Conservation (phyloP, 805 yeast genomes). For the Wickerhamomyces alni region DNA sequence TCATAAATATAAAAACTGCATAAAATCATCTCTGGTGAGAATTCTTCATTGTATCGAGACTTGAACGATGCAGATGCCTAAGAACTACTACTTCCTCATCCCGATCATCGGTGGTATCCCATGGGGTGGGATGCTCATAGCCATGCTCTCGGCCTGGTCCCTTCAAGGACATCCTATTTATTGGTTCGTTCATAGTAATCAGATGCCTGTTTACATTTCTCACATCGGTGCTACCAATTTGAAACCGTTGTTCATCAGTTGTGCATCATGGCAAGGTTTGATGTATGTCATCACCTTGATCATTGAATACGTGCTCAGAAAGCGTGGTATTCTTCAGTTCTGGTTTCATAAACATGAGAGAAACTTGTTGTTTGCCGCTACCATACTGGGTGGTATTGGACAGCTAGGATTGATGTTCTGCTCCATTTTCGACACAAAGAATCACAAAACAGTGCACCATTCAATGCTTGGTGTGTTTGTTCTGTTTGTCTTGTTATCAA, state of each 20-base stretch:
- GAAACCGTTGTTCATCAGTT: constrained; percentile 77
- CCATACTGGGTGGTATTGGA: constrained; percentile 48
- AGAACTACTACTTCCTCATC: constrained; percentile 43
- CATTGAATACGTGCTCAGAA: constrained; percentile 59
- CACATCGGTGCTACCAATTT: constrained; percentile 85
- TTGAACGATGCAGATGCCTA: constrained; percentile 4
- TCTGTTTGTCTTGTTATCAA: constrained; percentile 52
- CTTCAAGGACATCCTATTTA: constrained; percentile 74
- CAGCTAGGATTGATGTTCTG: constrained; percentile 71
- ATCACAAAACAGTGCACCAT: constrained; percentile 49
- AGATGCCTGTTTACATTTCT: constrained; percentile 64
- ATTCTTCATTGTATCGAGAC: no score
- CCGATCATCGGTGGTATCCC: constrained; percentile 63
- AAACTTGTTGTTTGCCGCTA: constrained; percentile 33
- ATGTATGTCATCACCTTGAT: constrained; percentile 60
- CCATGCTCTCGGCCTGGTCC: constrained; percentile 74
- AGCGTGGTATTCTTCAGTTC: constrained; percentile 41
- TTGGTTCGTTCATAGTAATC: constrained; percentile 40
- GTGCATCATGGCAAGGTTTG: constrained; percentile 73
- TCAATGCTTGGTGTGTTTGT: constrained; percentile 73
- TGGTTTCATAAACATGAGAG: constrained; percentile 34
- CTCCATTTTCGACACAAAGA: constrained; percentile 62
- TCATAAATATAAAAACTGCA: no score
- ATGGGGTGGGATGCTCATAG: constrained; percentile 91
- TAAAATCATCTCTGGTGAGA: no score